Percentiles rank a stretch among this genome's conserved stretches.
These are phyloP conservation scores for Argentina anserina DNA, from an alignment of 306 rosid species.

Conservation along the genomic window DNA sequence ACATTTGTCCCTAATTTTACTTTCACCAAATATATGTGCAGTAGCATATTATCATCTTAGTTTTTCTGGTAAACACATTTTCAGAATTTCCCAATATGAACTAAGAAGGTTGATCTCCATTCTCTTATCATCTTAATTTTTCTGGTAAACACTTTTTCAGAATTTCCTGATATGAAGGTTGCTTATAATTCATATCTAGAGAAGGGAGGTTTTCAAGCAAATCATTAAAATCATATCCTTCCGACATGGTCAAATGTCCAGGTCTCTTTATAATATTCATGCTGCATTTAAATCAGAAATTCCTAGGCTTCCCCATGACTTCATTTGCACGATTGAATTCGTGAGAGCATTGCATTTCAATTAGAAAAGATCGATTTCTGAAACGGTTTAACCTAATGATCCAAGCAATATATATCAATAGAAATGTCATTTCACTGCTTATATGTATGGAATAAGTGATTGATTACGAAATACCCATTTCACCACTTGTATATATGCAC, in stretches of 20 bases:
- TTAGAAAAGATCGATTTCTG: too few relatives aligned
- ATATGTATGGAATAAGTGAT: background rate
- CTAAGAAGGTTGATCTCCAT: background rate
- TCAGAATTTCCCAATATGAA: background rate
- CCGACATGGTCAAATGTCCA: conserved; percentile 6
- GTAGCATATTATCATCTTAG: background rate
- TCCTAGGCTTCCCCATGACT: background rate
- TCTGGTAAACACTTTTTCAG: background rate
- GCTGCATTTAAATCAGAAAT: background rate
- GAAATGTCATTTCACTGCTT: background rate
- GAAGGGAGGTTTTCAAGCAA: background rate
- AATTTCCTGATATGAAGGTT: background rate
- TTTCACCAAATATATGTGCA: too few relatives aligned
- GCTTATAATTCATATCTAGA: background rate
- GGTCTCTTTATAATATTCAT: background rate
- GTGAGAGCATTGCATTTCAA: background rate
- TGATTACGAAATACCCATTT: background rate
- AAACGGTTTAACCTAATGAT: too few relatives aligned
- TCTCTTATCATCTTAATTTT: background rate
- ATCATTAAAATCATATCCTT: background rate
- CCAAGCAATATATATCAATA: background rate
- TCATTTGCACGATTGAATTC: background rate
- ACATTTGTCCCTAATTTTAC: too few relatives aligned
- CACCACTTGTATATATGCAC: background rate
- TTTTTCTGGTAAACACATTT: background rate